Conservation (phyloP, 1,139 yeast genomes). For the Wickerhamomyces sp. region DNA sequence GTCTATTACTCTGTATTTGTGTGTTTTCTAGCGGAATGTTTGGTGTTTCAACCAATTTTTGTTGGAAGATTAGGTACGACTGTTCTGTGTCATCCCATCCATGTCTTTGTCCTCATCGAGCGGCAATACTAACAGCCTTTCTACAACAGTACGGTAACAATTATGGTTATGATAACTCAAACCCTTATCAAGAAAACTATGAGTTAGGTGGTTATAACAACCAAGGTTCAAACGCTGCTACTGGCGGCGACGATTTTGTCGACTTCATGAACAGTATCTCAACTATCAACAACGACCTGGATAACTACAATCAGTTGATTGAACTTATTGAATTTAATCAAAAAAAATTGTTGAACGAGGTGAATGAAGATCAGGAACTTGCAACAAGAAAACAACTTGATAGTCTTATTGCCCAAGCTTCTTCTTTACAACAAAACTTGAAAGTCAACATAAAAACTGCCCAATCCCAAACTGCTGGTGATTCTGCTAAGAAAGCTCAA, state of each 20-base stretch:
- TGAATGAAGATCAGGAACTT: conserved; percentile 74
- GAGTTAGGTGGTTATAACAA: conserved; percentile 17
- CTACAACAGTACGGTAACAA: conserved; percentile 4
- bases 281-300: conserved; percentile 73
- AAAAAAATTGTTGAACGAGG: conserved; percentile 76
- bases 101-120: too few species aligned
- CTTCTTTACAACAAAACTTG: conserved; percentile 69
- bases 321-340: conserved; percentile 79
- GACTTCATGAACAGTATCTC: conserved; percentile 80
- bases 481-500: conserved; percentile 80
- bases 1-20: not conserved
- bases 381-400: conserved; percentile 75
- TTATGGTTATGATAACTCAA: conserved; percentile 23
- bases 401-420: conserved; percentile 70
- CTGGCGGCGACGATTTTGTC: conserved; percentile 51
- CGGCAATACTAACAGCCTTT: not conserved
- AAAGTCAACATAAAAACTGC: conserved; percentile 73
- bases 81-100: too few species aligned
- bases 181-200: conserved; percentile 23
- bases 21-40: not conserved
- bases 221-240: conserved; percentile 9
- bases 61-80: too few species aligned
- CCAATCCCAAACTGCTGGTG: conserved; percentile 67
- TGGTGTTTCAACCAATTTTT: not conserved
- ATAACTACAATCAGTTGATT: conserved; percentile 73